These are phyloP conservation scores for Ogataea sp. DNA, from an alignment of 805 yeast genomes.

Conservation along the genomic window DNA sequence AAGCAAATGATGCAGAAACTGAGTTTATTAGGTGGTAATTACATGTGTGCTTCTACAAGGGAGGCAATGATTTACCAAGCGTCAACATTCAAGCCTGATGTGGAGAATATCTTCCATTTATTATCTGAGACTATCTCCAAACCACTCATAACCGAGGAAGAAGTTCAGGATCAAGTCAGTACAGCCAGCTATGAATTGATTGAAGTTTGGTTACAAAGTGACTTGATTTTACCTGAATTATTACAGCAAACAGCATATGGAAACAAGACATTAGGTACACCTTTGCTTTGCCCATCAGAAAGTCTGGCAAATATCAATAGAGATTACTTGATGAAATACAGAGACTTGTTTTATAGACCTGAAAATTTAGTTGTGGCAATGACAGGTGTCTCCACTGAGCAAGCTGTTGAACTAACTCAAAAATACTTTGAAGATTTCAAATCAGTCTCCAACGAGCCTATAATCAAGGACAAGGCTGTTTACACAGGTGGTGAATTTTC, in stretches of 20 bases:
- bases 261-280: conserved; percentile 72
- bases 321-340: conserved; percentile 46
- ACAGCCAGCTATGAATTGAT: conserved; percentile 76
- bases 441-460: conserved; percentile 15
- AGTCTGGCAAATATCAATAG: conserved; percentile 47
- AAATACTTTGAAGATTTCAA: conserved; percentile 59
- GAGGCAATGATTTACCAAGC: conserved; percentile 93
- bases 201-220: conserved; percentile 79
- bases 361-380: conserved; percentile 78
- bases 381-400: conserved; percentile 71
- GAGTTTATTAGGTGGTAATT: conserved; percentile 85
- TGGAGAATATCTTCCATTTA: conserved; percentile 67
- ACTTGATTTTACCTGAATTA: conserved; percentile 81
- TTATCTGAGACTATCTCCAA: conserved; percentile 69
- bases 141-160: conserved; percentile 63
- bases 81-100: conserved; percentile 82
- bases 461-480: conserved; percentile 29
- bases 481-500: conserved; percentile 56
- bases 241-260: conserved; percentile 76
- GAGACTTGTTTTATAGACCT: conserved; percentile 64
- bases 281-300: conserved; percentile 74
- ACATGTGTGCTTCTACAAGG: conserved; percentile 86
- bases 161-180: conserved; percentile 61
- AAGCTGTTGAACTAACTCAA: conserved; percentile 57
- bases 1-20: conserved; percentile 66